Base-by-base conservation (phyloP, 2,329 filamentous ascomycete species). In the Podosphaera aphanis region DNA sequence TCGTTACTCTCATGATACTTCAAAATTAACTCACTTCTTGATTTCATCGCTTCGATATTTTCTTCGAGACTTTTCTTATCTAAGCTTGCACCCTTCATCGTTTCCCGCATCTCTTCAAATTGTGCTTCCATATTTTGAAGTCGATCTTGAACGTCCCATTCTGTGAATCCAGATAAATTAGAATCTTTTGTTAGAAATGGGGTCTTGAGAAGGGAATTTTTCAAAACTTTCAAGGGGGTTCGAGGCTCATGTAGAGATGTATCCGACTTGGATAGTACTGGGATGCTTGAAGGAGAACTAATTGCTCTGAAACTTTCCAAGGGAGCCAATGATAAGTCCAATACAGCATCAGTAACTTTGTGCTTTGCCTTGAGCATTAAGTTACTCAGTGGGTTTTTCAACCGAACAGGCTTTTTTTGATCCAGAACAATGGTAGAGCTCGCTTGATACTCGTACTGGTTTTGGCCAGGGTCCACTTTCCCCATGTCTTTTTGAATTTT, bases 91-190 rank as follows among this genome's bases (percentile, higher is more conserved):
- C 70, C 70, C 48, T 75, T 74, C 57, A 94, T 74, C 51, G 80
- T 77, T 48, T 78, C 70, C 56, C 79, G 79, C 50, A 95, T 67
- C 48, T 71, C 67, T 42, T 71, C 69, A 57, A 84, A 84, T 55
- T 88, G 70, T 16, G 68, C 66, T 55, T 93, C 83, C 63, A 94
- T 78, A 49, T 76, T 71, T 50, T 77, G 76, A 53, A 94, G 71
- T 51, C 79, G 75, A 49, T 73, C 73, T 54, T 85, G 78, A 52
- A 85, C 75, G 59, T 94, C 84, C 71, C 79, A 88, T 56, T 72
- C 80, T 83, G 71, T 51, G 62, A 66, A 73, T 29, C 59, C 62
- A 55, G 65, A 69, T 52, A 71, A 64, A 69, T 83, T 79, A 76
- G 85, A 83, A 67, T 77, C 65, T 65, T 77, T 80, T 52, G 71